Conservation (phyloP, 805 yeast genomes). For the Tetrapisispora phaffii region DNA sequence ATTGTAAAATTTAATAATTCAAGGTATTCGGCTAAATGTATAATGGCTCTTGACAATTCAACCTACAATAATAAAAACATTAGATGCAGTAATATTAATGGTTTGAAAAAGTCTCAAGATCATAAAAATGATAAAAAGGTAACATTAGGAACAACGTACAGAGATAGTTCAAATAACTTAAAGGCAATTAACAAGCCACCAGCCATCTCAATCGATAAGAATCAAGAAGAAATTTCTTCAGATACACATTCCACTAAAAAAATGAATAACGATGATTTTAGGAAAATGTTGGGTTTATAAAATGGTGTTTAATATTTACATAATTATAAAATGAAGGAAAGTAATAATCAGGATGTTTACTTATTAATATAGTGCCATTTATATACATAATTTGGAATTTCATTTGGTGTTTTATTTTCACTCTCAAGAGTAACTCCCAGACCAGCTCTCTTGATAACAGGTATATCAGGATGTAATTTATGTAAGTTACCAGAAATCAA, state of each 20-base stretch:
- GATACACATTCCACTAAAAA: conserved; percentile 2
- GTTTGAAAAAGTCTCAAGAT: conserved; percentile 14
- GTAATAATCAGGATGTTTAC: not conserved
- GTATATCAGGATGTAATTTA: conserved; percentile 25
- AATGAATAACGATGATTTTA: conserved; percentile 33
- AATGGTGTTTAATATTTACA: conserved; percentile 2
- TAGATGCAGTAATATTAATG: conserved; percentile 29
- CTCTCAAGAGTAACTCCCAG: conserved; percentile 28
- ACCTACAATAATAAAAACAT: conserved; percentile 30
- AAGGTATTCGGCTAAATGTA: conserved; percentile 43
- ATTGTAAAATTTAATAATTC: conserved; percentile 38
- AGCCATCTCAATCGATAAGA: not conserved
- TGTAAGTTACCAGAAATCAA: conserved; percentile 38
- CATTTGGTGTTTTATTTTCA: conserved; percentile 22
- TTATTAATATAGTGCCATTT: conserved; percentile 20
- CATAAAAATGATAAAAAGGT: not conserved
- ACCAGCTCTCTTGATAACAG: conserved; percentile 45
- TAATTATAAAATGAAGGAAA: not conserved
- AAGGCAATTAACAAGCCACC: not conserved
- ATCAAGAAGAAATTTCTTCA: not conserved
- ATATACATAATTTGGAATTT: conserved; percentile 34
- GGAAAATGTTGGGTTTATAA: conserved; percentile 25
- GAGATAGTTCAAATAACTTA: not conserved
- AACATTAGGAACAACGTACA: not conserved
- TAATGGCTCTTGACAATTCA: conserved; percentile 34